Conservation (phyloP, 768 basidiomycete species). For the Boletus rubescentipes region DNA sequence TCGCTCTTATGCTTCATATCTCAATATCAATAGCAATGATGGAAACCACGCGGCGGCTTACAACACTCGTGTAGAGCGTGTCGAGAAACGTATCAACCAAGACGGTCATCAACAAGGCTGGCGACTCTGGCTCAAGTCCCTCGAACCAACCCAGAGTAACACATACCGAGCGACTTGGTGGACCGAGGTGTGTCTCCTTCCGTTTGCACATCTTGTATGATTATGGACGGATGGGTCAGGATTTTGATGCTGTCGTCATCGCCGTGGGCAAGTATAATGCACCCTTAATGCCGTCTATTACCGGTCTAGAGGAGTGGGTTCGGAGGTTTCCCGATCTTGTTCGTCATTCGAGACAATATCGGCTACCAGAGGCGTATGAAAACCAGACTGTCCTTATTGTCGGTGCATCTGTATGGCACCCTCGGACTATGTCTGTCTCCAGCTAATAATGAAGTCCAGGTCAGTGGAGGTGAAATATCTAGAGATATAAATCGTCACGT, state of each 20-base stretch:
- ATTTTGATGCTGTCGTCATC: slow-evolving; percentile 15
- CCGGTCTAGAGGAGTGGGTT: slow-evolving; percentile 7
- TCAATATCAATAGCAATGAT: slow-evolving; percentile 32
- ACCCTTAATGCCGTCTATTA: slow-evolving; percentile 10
- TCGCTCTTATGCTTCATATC: slow-evolving; percentile 15
- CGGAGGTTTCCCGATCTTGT: slow-evolving; percentile 35
- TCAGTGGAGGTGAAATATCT: slow-evolving; percentile 11
- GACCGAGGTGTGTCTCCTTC: slow-evolving; percentile 6
- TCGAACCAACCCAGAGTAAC: slow-evolving; percentile 9
- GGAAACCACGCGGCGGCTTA: slow-evolving; percentile 38
- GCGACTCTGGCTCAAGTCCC: slow-evolving; percentile 12
- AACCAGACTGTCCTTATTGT: slow-evolving; percentile 43
- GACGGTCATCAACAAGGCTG: slow-evolving; percentile 9
- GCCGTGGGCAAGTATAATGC: slow-evolving; percentile 9
- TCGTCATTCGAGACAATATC: slow-evolving; percentile 43
- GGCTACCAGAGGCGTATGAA: slow-evolving; percentile 35
- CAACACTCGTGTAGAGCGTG: slow-evolving; percentile 48
- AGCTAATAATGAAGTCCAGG: background rate
- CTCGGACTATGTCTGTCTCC: background rate
- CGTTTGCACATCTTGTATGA: no score
- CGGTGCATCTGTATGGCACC: slow-evolving; percentile 25
- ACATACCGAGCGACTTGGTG: slow-evolving; percentile 33
- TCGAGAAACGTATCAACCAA: slow-evolving; percentile 38
- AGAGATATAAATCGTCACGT: slow-evolving; percentile 13
- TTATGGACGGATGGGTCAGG: background rate